Conservation (phyloP, 495 filamentous ascomycete genomes). For the Aspergillus sclerotioniger region DNA sequence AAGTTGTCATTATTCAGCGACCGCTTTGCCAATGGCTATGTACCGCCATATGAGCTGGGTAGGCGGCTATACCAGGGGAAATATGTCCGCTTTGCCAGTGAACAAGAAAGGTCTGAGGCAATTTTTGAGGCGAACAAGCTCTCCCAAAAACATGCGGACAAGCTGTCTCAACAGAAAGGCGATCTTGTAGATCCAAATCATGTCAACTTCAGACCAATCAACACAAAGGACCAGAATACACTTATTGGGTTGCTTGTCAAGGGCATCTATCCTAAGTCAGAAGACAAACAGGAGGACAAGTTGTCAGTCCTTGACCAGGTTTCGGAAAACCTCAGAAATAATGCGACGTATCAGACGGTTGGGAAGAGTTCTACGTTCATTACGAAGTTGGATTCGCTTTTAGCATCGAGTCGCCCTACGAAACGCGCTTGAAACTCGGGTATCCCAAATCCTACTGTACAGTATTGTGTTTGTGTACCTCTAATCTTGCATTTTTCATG, state of each 20-base stretch:
- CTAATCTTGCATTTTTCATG: background rate
- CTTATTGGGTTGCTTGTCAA: conserved; percentile 74
- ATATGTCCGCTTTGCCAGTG: conserved; percentile 40
- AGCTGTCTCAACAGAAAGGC: conserved; percentile 41
- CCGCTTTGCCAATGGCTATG: conserved; percentile 39
- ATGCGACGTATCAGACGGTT: conserved; percentile 42
- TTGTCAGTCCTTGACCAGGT: conserved; percentile 36
- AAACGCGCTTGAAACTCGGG: conserved; percentile 28
- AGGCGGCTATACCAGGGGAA: conserved; percentile 40
- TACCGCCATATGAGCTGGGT: conserved; percentile 40
- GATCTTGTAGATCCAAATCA: conserved; percentile 37
- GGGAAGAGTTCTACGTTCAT: conserved; percentile 43
- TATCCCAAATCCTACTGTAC: conserved; percentile 22
- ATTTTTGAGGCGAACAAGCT: conserved; percentile 36
- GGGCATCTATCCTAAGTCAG: conserved; percentile 37
- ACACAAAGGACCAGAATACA: conserved; percentile 55
- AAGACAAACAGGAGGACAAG: conserved; percentile 16
- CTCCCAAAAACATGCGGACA: conserved; percentile 38
- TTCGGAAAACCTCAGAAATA: conserved; percentile 40
- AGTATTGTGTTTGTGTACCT: conserved; percentile 23
- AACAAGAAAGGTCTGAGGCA: conserved; percentile 39
- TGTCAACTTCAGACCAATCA: conserved; percentile 43
- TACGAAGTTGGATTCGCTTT: conserved; percentile 43
- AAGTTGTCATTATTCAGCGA: conserved; percentile 37
- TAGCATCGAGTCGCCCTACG: conserved; percentile 28